Evolutionary conservation across 2,329 filamentous ascomycete species (phyloP).

Genomic region (Immersiporthe knoxdaviesiana): DNA sequence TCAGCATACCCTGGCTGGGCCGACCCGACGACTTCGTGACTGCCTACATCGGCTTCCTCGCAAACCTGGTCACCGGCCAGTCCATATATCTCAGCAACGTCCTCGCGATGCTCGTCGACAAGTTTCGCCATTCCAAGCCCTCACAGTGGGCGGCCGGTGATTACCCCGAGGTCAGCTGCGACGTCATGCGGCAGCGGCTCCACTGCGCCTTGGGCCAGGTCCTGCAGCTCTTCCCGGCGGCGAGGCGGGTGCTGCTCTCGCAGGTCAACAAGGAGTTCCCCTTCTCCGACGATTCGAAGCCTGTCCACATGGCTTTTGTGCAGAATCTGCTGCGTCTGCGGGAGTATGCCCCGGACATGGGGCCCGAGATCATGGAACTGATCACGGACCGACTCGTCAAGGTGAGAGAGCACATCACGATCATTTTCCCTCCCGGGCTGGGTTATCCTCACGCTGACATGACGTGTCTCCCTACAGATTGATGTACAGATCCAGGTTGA

Average conservation of each 20-base stretch:
- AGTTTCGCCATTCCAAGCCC: constrained; percentile 63
- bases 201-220: constrained; percentile 78
- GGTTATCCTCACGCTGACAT: constrained; percentile 14
- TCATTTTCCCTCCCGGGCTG: not conserved
- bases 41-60: constrained; percentile 69
- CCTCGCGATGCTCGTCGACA: constrained; percentile 78
- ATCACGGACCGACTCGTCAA: constrained; percentile 88
- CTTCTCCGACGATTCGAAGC: constrained; percentile 74
- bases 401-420: constrained; percentile 18
- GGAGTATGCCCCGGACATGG: constrained; percentile 76
- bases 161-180: constrained; percentile 62
- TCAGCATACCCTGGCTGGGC: constrained; percentile 67
- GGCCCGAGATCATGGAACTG: constrained; percentile 78
- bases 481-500: constrained; percentile 96
- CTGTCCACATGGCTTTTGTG: constrained; percentile 84
- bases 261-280: constrained; percentile 73
- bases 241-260: constrained; percentile 69
- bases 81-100: constrained; percentile 75
- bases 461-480: constrained; percentile 55
- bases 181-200: constrained; percentile 71
- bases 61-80: constrained; percentile 79
- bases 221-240: constrained; percentile 79
- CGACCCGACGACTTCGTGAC: constrained; percentile 67
- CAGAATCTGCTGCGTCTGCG: constrained; percentile 79
- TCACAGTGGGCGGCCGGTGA: constrained; percentile 53